phyloP scores from a whole-genome alignment of 2,329 filamentous ascomycete genomes.

The Ilyonectria destructans region DNA sequence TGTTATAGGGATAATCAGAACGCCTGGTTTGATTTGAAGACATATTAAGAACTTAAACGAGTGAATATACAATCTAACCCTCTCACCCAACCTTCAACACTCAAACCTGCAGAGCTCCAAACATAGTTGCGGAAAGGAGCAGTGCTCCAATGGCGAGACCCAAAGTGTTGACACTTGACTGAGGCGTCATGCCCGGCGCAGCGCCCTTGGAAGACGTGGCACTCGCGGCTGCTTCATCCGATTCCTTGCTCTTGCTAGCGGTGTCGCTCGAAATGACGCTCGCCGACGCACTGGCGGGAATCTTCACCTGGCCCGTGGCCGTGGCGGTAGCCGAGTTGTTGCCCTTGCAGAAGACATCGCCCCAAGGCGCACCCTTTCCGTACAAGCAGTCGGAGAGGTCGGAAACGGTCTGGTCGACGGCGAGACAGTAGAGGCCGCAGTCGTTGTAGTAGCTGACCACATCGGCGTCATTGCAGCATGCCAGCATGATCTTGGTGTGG shows the following conservation, averaged over 20 bases:
- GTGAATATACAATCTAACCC: background rate
- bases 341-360: slow-evolving; percentile 61
- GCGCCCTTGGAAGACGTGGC: slow-evolving; percentile 26
- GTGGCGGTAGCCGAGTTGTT: slow-evolving; percentile 58
- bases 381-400: slow-evolving; percentile 56
- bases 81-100: background rate
- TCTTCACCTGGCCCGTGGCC: slow-evolving; percentile 47
- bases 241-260: slow-evolving; percentile 13
- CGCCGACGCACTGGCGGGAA: slow-evolving; percentile 49
- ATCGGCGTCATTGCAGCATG: slow-evolving; percentile 62
- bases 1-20: background rate
- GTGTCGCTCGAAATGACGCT: slow-evolving; percentile 44
- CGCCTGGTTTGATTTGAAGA: background rate
- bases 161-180: slow-evolving; percentile 43
- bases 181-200: slow-evolving; percentile 15
- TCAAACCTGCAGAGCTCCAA: slow-evolving; percentile 36
- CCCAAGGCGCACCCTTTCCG: slow-evolving; percentile 54
- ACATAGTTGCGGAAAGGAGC: slow-evolving; percentile 50
- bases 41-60: background rate
- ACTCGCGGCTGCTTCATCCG: background rate
- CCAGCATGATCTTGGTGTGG: slow-evolving; percentile 59
- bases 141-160: slow-evolving; percentile 53
- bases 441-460: slow-evolving; percentile 62
- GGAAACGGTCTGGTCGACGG: slow-evolving; percentile 45
- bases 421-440: slow-evolving; percentile 66